phyloP scores from a whole-genome alignment of 352 stramenopile species.

The Thraustotheca clavata region DNA sequence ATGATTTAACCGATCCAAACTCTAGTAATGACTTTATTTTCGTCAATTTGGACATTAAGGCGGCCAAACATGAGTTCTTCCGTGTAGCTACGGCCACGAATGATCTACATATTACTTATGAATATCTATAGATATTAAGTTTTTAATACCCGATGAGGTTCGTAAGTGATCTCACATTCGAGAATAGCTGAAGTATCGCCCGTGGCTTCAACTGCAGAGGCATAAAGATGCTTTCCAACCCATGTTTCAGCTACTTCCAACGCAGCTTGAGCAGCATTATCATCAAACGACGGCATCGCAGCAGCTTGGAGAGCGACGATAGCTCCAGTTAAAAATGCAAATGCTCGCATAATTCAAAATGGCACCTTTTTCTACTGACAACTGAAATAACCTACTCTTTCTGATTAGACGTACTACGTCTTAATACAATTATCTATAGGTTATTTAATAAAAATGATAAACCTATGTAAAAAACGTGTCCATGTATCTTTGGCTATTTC shows the following conservation, averaged over 20 bases:
- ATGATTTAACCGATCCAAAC: slow-evolving; percentile 1
- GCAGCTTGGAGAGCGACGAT: background rate
- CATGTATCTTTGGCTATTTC: too few relatives aligned
- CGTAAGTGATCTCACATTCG: background rate
- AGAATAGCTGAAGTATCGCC: background rate
- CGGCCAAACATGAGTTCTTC: slow-evolving; percentile 3
- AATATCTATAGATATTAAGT: too few relatives aligned
- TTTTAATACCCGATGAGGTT: background rate
- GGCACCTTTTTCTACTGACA: too few relatives aligned
- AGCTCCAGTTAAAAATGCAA: background rate
- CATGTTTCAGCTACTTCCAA: background rate
- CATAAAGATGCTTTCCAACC: background rate
- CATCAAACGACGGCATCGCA: background rate
- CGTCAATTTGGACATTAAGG: slow-evolving; percentile 1
- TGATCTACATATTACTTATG: background rate
- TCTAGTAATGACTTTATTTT: background rate
- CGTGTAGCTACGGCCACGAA: background rate
- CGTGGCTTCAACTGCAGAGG: background rate
- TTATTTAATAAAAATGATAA: too few relatives aligned
- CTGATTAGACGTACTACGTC: too few relatives aligned
- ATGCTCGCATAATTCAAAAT: background rate
- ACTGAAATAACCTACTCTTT: too few relatives aligned
- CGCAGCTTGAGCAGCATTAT: background rate
- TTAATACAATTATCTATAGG: too few relatives aligned
- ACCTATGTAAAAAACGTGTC: too few relatives aligned